Conservation (phyloP, 2,329 filamentous ascomycete genomes). For the Trichoderma koningiopsis region DNA sequence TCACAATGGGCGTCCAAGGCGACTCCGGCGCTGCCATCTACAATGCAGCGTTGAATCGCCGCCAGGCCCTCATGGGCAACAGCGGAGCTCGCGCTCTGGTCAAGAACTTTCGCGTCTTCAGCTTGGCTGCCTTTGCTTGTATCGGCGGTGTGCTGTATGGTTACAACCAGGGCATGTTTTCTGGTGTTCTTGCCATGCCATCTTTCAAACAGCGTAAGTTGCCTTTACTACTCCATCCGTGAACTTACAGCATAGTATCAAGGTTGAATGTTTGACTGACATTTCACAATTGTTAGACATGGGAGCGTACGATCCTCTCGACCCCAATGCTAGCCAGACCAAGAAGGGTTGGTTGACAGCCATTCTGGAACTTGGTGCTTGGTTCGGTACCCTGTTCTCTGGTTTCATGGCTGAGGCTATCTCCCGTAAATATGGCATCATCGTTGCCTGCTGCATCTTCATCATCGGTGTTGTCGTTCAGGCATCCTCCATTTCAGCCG, state of each 20-base stretch:
- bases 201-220: slow-evolving; percentile 54
- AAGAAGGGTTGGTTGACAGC: slow-evolving; percentile 64
- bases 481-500: slow-evolving; percentile 56
- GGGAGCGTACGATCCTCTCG: slow-evolving; percentile 54
- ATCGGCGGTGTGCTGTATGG: slow-evolving; percentile 66
- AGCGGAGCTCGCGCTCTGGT: slow-evolving; percentile 55
- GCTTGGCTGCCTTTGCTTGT: slow-evolving; percentile 63
- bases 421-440: slow-evolving; percentile 69
- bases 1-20: slow-evolving; percentile 28
- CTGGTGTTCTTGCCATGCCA: slow-evolving; percentile 64
- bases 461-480: slow-evolving; percentile 71
- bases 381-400: slow-evolving; percentile 71
- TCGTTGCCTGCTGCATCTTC: slow-evolving; percentile 68
- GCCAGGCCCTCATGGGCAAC: slow-evolving; percentile 56
- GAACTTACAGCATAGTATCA: not conserved
- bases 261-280: slow-evolving; percentile 48
- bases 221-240: not conserved
- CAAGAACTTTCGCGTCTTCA: slow-evolving; percentile 62
- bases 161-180: slow-evolving; percentile 67
- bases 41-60: slow-evolving; percentile 55
- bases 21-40: slow-evolving; percentile 37
- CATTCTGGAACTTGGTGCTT: slow-evolving; percentile 75
- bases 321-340: slow-evolving; percentile 49
- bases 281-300: slow-evolving; percentile 47
- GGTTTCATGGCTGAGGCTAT: slow-evolving; percentile 71